Evolutionary conservation across 768 basidiomycete genomes (phyloP).

Genomic region (Sarcomyxa edulis): DNA sequence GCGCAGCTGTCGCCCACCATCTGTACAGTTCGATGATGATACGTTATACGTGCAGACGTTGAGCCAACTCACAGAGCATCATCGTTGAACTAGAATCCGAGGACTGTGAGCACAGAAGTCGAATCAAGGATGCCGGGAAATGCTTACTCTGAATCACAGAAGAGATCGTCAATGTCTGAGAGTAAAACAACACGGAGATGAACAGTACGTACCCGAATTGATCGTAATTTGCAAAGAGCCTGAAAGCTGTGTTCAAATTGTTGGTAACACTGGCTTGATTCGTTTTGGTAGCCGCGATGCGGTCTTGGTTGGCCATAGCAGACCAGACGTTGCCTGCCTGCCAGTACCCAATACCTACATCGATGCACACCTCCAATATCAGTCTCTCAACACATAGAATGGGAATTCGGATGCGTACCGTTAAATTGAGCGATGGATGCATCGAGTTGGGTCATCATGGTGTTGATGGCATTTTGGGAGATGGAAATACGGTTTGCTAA

Average conservation of each 20-base stretch:
- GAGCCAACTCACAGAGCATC: conserved; percentile 33
- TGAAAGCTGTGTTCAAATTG: conserved; percentile 36
- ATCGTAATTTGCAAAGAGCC: conserved; percentile 34
- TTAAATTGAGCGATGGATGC: conserved; percentile 36
- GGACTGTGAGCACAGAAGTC: too few species aligned
- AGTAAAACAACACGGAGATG: not conserved
- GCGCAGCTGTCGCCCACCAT: conserved; percentile 52
- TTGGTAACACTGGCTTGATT: conserved; percentile 31
- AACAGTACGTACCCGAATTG: conserved; percentile 31
- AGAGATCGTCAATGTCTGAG: conserved; percentile 3
- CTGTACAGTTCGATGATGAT: conserved; percentile 12
- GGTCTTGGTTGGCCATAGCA: conserved; percentile 44
- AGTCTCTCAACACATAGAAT: not conserved
- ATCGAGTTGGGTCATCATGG: conserved; percentile 31
- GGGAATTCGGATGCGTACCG: conserved; percentile 21
- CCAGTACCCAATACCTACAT: conserved; percentile 45
- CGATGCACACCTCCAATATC: not conserved
- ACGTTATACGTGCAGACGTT: not conserved
- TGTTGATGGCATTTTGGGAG: conserved; percentile 36
- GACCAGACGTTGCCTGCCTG: conserved; percentile 48
- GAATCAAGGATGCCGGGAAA: not conserved
- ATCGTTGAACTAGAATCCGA: conserved; percentile 38
- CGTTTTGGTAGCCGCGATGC: conserved; percentile 27
- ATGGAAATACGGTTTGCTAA: conserved; percentile 34
- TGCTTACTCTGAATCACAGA: conserved; percentile 12